A percentile compares a stretch with the other conserved stretches of the same genome.
These are phyloP conservation scores for Hortaea werneckii DNA, from an alignment of 2,329 filamentous ascomycete genomes.

Conservation along the genomic window DNA sequence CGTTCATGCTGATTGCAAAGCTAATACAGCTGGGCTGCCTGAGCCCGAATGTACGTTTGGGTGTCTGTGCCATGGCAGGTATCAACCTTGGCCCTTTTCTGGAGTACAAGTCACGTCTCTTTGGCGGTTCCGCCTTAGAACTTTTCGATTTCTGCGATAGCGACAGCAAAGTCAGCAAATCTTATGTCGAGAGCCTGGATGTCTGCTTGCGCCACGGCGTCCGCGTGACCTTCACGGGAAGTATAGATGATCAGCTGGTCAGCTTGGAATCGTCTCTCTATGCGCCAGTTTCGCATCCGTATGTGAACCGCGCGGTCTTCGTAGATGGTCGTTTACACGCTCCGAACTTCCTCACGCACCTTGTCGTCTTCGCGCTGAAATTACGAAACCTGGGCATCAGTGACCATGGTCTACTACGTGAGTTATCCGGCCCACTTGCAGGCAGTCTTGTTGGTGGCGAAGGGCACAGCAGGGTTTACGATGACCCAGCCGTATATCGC, in stretches of 20 bases:
- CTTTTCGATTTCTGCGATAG: conserved; percentile 87
- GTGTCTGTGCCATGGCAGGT: conserved; percentile 81
- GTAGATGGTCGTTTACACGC: conserved; percentile 87
- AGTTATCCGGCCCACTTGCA: conserved; percentile 77
- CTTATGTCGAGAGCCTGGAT: conserved; percentile 67
- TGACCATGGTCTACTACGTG: conserved; percentile 86
- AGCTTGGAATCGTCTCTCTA: conserved; percentile 89
- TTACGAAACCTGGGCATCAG: conserved; percentile 85
- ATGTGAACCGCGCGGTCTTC: conserved; percentile 92
- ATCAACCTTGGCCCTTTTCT: conserved; percentile 89
- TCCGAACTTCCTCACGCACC: conserved; percentile 84
- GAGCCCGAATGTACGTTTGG: conserved; percentile 58
- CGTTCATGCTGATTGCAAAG: conserved; percentile 84
- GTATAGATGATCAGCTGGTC: conserved; percentile 93
- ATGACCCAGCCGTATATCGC: conserved; percentile 77
- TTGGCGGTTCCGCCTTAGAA: conserved; percentile 86
- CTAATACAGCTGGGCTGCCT: conserved; percentile 84
- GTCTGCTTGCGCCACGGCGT: conserved; percentile 68
- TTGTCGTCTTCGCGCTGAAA: conserved; percentile 88
- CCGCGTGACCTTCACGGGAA: conserved; percentile 78
- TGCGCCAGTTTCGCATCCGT: conserved; percentile 74
- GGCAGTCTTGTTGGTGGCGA: conserved; percentile 87
- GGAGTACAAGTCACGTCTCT: conserved; percentile 79
- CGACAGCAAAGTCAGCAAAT: conserved; percentile 68
- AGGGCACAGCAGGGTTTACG: conserved; percentile 87